Conservation (phyloP, 225 moss, liverwort and hornwort genomes). For the Straminergon stramineum region DNA sequence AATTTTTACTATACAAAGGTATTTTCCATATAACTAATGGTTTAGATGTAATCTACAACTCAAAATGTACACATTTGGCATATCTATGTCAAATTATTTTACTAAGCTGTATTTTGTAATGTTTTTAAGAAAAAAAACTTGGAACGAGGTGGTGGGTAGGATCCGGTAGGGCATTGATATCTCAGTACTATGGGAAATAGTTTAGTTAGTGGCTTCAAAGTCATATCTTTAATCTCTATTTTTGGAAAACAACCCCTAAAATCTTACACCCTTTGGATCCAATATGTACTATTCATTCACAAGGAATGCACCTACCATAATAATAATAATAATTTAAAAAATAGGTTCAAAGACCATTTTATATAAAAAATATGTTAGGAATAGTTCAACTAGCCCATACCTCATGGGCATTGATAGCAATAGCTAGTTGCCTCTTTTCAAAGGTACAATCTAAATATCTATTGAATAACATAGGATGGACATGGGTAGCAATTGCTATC, state of each 20-base stretch:
- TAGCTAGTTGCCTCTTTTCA: background rate
- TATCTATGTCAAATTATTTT: background rate
- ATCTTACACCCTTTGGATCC: background rate
- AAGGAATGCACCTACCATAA: background rate
- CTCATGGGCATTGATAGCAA: accelerated
- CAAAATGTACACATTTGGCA: background rate
- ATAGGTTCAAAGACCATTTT: background rate
- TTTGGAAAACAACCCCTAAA: accelerated
- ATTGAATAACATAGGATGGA: too few species aligned
- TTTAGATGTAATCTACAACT: background rate
- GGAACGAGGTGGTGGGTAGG: background rate
- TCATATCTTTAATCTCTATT: too few species aligned
- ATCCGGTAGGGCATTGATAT: too few species aligned
- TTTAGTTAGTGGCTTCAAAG: background rate
- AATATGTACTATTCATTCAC: too few species aligned
- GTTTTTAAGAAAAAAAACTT: too few species aligned
- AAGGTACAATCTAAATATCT: too few species aligned
- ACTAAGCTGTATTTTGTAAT: background rate
- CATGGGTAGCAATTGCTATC: background rate
- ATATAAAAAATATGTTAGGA: background rate
- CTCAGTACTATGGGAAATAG: background rate
- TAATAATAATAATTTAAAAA: background rate
- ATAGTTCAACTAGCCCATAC: accelerated
- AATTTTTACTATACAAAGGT: background rate
- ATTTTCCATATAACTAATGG: too few species aligned